Percentiles rank a stretch among this genome's conserved stretches.
phyloP scores from a whole-genome alignment of 805 yeast species.

The Clavispora asparagi region DNA sequence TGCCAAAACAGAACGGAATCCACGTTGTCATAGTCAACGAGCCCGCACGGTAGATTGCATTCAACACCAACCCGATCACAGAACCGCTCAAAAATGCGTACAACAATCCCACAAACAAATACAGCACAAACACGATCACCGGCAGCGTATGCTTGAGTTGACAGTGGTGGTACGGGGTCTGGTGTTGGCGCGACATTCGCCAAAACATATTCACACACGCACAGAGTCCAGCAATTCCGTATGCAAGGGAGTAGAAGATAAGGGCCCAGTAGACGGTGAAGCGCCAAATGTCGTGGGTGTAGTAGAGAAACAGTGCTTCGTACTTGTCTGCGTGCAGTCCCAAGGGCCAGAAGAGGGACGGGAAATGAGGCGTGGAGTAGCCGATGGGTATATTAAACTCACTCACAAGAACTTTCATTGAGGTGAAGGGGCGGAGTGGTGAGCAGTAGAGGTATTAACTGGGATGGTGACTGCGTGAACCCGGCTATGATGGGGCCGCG shows the following conservation, averaged over 20 bases:
- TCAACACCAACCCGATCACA: conserved; percentile 66
- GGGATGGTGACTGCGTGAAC: too few relatives aligned
- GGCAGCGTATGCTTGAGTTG: conserved; percentile 14
- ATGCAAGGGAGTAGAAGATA: conserved; percentile 59
- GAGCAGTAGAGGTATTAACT: too few relatives aligned
- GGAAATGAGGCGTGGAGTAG: conserved; percentile 72
- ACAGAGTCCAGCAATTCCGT: conserved; percentile 57
- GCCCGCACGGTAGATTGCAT: conserved; percentile 75
- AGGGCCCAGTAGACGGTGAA: conserved; percentile 82
- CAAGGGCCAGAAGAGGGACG: conserved; percentile 74
- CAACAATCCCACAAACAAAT: conserved; percentile 48
- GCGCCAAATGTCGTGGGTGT: conserved; percentile 68
- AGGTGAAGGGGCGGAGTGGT: too few relatives aligned
- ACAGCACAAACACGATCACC: conserved; percentile 40
- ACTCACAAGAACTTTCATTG: conserved; percentile 29
- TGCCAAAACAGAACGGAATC: conserved; percentile 85
- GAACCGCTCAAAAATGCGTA: conserved; percentile 74
- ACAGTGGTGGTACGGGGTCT: conserved; percentile 17
- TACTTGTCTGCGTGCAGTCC: conserved; percentile 33
- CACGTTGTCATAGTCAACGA: conserved; percentile 87
- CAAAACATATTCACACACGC: conserved; percentile 35
- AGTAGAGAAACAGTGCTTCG: conserved; percentile 57
- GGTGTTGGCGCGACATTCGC: background rate
- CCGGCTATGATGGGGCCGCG: too few relatives aligned
- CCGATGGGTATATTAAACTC: conserved; percentile 69